Base-by-base conservation (phyloP, 2,329 filamentous ascomycete genomes). In the Tolypocladium endophyticum region DNA sequence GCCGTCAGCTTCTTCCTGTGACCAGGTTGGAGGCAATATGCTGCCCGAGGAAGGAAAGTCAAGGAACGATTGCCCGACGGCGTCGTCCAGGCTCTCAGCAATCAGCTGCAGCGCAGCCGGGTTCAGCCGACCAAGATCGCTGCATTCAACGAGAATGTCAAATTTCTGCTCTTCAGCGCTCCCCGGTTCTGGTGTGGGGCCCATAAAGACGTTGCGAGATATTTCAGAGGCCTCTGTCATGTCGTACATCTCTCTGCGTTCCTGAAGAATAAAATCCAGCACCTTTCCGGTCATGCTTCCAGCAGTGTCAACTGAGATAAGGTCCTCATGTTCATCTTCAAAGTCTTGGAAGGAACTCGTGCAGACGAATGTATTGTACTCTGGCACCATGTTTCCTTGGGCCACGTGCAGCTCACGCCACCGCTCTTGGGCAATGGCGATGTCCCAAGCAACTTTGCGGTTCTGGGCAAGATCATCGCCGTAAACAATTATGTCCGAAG, bases 1-100 rank as follows among this genome's bases (percentile, higher is more conserved):
- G 33, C 87, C 89, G 69, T 96, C 91, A 1, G 90, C 85, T 72
- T 97, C 93, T 11, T 82, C 79, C 61, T 92, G 89, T 1, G 88
- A 90, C 83, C 89, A 95, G 0, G 88, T 89, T 2, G 92, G 89
- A 2, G 90, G 87, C 67, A 93, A 81, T 59, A 97, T 89, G 67
- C 90, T 95, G n/a, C 94, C 94, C 1, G 93, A 97, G 0, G 92
- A 94, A 1, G 93, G 93, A 62, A 97, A 97, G 64, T 96, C 89
- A n/a, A 74, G 68, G 33, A 70, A 70, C 6, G 63, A 66, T 35
- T 69, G 68, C 39, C 68, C 71, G 41, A 67, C 67, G 7, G 75
- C 73, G 16, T 77, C 75, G 54, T 80, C 73, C 0, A 81, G 68
- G 60, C 81, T 75, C 65, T 87, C 81, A 36, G 85, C 81, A 60